These are phyloP conservation scores for Neonectria punicea DNA, from an alignment of 2,329 filamentous ascomycete genomes.

Conservation along the genomic window DNA sequence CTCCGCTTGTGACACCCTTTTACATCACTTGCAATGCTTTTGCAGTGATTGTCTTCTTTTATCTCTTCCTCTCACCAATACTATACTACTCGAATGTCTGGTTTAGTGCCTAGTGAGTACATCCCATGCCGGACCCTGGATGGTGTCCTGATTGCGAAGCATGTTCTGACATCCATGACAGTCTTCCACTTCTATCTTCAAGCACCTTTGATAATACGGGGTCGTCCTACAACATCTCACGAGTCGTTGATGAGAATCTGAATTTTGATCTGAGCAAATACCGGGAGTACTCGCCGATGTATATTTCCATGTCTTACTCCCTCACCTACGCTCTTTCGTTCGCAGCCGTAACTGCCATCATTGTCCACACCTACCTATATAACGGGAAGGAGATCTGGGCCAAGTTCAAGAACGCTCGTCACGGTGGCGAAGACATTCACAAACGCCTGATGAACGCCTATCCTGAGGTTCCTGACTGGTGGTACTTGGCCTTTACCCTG, in stretches of 20 bases:
- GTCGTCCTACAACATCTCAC: slow-evolving; percentile 13
- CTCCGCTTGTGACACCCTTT: slow-evolving; percentile 14
- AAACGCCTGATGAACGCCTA: slow-evolving; percentile 22
- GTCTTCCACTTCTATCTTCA: slow-evolving; percentile 19
- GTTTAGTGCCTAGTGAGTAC: slow-evolving; percentile 23
- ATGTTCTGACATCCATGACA: background rate
- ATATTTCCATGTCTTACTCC: slow-evolving; percentile 22
- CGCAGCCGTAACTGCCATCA: slow-evolving; percentile 19
- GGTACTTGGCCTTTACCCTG: slow-evolving; percentile 14
- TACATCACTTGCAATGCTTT: slow-evolving; percentile 23
- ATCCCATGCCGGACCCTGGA: background rate
- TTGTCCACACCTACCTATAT: slow-evolving; percentile 21
- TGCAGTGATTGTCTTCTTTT: slow-evolving; percentile 17
- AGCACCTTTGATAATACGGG: slow-evolving; percentile 22
- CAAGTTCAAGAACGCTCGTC: slow-evolving; percentile 21
- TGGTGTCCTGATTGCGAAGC: too few relatives aligned
- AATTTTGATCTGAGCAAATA: slow-evolving; percentile 19
- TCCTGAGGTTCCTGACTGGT: slow-evolving; percentile 22
- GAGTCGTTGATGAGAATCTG: slow-evolving; percentile 13
- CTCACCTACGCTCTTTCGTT: slow-evolving; percentile 21
- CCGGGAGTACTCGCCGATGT: slow-evolving; percentile 22
- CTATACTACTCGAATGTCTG: slow-evolving; percentile 25
- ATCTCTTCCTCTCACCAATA: slow-evolving; percentile 17
- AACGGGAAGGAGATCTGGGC: slow-evolving; percentile 22
- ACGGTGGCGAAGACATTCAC: slow-evolving; percentile 21